Evolutionary conservation across 176 grass and related monocot species (phyloP).

Genomic region (Cenchrus fungigraminus): DNA sequence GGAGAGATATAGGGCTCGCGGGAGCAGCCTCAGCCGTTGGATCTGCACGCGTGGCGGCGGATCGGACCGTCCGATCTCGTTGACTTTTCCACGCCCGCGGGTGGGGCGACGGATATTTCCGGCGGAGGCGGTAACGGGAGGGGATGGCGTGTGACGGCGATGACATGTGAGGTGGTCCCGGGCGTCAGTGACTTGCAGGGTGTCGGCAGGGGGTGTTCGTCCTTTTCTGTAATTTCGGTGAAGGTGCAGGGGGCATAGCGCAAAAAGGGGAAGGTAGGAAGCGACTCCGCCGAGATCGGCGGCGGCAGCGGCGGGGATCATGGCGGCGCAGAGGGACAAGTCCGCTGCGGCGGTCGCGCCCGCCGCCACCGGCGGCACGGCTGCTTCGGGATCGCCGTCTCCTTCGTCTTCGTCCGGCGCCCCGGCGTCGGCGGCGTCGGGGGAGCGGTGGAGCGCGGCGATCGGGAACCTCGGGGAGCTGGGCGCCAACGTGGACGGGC

Average conservation of each 20-base stretch:
- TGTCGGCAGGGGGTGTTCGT: background rate
- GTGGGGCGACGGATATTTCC: constrained; percentile 26
- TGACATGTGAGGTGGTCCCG: background rate
- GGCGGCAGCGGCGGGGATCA: background rate
- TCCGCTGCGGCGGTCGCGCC: background rate
- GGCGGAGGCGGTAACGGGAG: background rate
- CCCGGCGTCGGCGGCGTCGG: background rate
- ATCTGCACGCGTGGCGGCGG: background rate
- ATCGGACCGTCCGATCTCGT: background rate
- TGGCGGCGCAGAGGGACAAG: constrained; percentile 53
- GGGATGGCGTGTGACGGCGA: fast-evolving
- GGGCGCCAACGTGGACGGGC: constrained; percentile 65
- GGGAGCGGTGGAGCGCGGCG: constrained; percentile 75
- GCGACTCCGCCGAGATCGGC: constrained; percentile 11
- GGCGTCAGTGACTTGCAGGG: background rate
- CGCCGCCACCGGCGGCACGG: background rate
- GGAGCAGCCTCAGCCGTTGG: background rate
- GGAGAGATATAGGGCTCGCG: constrained; percentile 5
- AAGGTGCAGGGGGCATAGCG: background rate
- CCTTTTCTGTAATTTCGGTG: background rate
- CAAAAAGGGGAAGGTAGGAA: background rate
- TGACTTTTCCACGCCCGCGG: background rate
- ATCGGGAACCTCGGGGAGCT: constrained; percentile 82
- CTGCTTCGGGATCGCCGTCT: background rate
- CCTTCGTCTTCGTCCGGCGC: constrained; percentile 27